These are phyloP conservation scores for Stachybotrys chlorohalonatus DNA, from an alignment of 2,329 filamentous ascomycete species.

Conservation along the genomic window DNA sequence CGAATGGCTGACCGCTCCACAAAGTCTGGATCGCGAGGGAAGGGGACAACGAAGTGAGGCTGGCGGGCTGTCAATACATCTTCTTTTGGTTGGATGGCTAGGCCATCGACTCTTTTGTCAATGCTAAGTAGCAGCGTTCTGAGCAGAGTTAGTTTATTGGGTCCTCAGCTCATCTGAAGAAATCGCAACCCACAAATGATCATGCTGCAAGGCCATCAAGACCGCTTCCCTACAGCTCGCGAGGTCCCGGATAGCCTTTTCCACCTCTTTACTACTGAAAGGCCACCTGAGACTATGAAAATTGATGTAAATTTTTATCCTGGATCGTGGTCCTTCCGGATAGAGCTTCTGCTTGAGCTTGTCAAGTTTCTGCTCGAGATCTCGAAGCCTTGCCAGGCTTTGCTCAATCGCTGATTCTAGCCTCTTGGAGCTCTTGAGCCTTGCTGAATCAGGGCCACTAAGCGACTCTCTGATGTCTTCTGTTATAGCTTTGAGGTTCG, in stretches of 20 bases:
- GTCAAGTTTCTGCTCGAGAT: background rate
- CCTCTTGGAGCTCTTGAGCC: background rate
- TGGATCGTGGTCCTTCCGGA: background rate
- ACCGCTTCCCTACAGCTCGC: background rate
- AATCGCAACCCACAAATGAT: background rate
- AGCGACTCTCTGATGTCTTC: background rate
- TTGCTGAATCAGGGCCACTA: background rate
- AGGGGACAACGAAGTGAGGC: constrained; percentile 5
- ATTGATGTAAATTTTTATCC: background rate
- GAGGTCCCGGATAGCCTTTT: background rate
- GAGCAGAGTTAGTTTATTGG: background rate
- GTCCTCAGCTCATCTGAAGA: too few species aligned
- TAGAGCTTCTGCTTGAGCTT: background rate
- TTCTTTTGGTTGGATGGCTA: background rate
- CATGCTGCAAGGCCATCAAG: background rate
- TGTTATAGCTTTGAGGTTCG: background rate
- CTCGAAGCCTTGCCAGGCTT: background rate
- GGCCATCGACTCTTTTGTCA: background rate
- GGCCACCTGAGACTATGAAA: background rate
- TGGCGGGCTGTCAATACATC: constrained; percentile 2
- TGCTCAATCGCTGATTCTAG: background rate
- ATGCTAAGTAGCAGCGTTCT: constrained; percentile 3
- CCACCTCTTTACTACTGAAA: background rate
- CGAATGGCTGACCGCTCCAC: constrained; percentile 4
- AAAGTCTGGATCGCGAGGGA: constrained; percentile 6